These are phyloP conservation scores for Geotrichum restrictum DNA, from an alignment of 1,139 yeast species.

Conservation along the genomic window DNA sequence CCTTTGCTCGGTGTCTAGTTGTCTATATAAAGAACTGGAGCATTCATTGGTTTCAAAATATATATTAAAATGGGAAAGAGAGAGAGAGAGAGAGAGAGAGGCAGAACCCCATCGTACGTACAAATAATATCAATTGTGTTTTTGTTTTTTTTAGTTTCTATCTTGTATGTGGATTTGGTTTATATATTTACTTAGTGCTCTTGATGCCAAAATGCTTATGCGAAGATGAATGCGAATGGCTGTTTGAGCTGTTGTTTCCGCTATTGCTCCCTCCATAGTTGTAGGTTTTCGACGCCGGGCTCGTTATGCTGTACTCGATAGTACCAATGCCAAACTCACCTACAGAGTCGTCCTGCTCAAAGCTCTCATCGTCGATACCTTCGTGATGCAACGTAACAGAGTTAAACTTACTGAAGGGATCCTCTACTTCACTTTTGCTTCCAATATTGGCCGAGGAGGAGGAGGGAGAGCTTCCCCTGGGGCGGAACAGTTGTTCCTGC, in stretches of 20 bases:
- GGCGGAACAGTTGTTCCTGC: conserved; percentile 4
- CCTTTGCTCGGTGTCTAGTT: no score
- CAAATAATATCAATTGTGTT: neutral
- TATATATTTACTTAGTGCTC: conserved; percentile 13
- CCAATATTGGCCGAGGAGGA: conserved; percentile 29
- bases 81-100: neutral
- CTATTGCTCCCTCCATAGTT: conserved; percentile 1
- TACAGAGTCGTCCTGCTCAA: conserved; percentile 1
- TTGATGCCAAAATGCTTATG: conserved; percentile 22
- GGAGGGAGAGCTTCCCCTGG: conserved; percentile 23
- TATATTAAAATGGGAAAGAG: neutral
- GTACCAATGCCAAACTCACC: conserved; percentile 14
- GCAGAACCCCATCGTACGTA: neutral
- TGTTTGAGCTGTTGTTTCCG: neutral
- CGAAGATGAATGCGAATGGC: conserved; percentile 10
- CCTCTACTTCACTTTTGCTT: conserved; percentile 36
- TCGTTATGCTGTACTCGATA: conserved; percentile 15
- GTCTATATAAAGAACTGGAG: neutral
- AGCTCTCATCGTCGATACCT: conserved; percentile 27
- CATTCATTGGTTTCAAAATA: neutral
- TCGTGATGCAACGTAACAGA: conserved; percentile 84
- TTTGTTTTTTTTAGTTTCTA: neutral
- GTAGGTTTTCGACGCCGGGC: conserved; percentile 5
- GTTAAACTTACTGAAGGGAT: conserved; percentile 84
- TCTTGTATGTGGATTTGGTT: no score